These are phyloP conservation scores for Clitoria ternatea DNA, from an alignment of 306 rosid species.

Conservation along the genomic window DNA sequence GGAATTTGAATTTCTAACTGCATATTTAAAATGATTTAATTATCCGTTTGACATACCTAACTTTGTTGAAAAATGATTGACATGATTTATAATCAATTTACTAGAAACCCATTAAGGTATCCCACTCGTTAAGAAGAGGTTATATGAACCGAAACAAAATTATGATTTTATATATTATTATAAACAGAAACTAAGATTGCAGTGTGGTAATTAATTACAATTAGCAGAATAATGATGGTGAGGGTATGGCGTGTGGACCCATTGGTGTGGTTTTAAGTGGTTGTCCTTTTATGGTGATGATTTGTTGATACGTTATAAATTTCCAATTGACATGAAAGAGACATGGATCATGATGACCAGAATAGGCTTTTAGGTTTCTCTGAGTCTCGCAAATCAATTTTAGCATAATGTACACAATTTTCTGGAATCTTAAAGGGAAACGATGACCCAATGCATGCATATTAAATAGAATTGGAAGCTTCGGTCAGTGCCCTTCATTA, in stretches of 20 bases:
- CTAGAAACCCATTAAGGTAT: no score
- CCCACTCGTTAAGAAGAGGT: background rate
- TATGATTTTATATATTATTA: background rate
- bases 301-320: background rate
- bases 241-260: background rate
- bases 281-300: conserved; percentile 25
- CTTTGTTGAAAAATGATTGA: no score
- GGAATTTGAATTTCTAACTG: no score
- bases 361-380: conserved; percentile 13
- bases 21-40: no score
- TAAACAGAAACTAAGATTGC: background rate
- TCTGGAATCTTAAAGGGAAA: background rate
- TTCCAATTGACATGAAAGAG: conserved; percentile 21
- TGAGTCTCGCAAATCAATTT: background rate
- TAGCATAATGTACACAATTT: background rate
- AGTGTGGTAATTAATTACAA: background rate
- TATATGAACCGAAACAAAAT: conserved; percentile 6
- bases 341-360: conserved; percentile 12
- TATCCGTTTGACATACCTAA: no score
- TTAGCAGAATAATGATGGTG: conserved; percentile 7
- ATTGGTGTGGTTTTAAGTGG: conserved; percentile 21
- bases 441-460: conserved; percentile 10
- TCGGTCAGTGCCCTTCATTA: conserved; percentile 12
- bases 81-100: no score
- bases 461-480: conserved; percentile 1